Conservation (phyloP, 2,329 filamentous ascomycete genomes). For the Didymella pinodella region DNA sequence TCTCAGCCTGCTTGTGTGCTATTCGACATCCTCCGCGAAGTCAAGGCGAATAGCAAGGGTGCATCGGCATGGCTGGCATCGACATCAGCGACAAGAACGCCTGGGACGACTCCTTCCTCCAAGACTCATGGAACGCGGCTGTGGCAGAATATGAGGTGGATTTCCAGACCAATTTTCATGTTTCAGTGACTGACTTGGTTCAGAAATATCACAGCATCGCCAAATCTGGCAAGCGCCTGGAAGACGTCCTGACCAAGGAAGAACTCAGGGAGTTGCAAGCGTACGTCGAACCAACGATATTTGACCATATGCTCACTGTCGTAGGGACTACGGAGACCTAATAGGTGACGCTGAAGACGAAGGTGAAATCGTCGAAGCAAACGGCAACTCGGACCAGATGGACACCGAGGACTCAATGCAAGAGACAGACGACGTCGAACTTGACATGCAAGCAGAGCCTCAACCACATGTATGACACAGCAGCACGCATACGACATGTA, state of each 20-base stretch:
- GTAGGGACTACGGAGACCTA: constrained; percentile 45
- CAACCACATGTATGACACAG: constrained; percentile 41
- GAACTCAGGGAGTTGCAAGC: constrained; percentile 43
- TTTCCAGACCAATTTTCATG: background rate
- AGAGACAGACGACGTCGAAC: constrained; percentile 27
- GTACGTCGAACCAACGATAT: constrained; percentile 26
- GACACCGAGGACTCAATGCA: constrained; percentile 33
- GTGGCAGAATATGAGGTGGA: constrained; percentile 49
- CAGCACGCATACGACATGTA: constrained; percentile 19
- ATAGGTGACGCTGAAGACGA: constrained; percentile 36
- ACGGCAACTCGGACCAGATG: constrained; percentile 35
- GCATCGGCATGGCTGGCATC: constrained; percentile 34
- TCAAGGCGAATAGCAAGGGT: background rate
- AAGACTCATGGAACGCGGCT: constrained; percentile 48
- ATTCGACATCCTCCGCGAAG: background rate
- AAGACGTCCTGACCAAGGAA: constrained; percentile 45
- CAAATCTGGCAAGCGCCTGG: constrained; percentile 46
- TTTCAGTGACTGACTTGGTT: constrained; percentile 22
- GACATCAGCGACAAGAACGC: constrained; percentile 43
- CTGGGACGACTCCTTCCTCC: constrained; percentile 51
- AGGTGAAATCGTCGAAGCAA: constrained; percentile 27
- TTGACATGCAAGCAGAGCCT: constrained; percentile 16
- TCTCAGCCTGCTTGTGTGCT: background rate
- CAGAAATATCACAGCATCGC: constrained; percentile 52
- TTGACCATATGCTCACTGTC: constrained; percentile 19